These are phyloP conservation scores for Neofusicoccum parvum DNA, from an alignment of 2,329 filamentous ascomycete species.

Conservation along the genomic window DNA sequence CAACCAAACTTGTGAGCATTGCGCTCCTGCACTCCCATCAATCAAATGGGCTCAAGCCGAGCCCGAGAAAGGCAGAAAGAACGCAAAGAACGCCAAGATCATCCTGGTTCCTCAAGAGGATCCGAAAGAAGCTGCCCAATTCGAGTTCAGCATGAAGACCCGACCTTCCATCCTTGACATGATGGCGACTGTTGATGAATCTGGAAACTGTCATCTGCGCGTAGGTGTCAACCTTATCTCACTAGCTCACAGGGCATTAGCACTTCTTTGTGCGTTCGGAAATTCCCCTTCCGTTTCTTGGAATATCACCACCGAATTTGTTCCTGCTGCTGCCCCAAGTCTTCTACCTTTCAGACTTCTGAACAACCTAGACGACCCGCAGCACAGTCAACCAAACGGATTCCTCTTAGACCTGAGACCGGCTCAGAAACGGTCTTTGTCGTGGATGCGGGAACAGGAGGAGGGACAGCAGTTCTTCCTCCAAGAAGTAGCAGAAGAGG, in stretches of 20 bases:
- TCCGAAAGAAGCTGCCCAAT: slow-evolving; percentile 51
- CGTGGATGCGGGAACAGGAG: slow-evolving; percentile 64
- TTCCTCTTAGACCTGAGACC: slow-evolving; percentile 27
- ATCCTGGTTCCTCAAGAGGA: slow-evolving; percentile 32
- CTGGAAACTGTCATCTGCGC: slow-evolving; percentile 38
- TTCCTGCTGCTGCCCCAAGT: slow-evolving; percentile 24
- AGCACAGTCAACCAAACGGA: slow-evolving; percentile 16
- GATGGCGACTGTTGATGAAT: neutral
- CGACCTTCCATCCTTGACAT: slow-evolving; percentile 39
- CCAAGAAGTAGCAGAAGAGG: slow-evolving; percentile 60
- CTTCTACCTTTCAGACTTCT: slow-evolving; percentile 46
- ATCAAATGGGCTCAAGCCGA: slow-evolving; percentile 33
- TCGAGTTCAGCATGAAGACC: slow-evolving; percentile 54
- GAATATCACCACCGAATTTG: slow-evolving; percentile 53
- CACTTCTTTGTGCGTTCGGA: neutral
- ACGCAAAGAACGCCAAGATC: neutral
- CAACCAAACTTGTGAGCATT: slow-evolving; percentile 25
- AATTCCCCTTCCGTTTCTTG: slow-evolving; percentile 36
- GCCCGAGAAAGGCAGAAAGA: neutral
- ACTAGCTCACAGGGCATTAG: slow-evolving; percentile 47
- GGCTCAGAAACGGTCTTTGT: slow-evolving; percentile 58
- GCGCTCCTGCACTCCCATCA: slow-evolving; percentile 30
- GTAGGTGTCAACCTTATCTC: slow-evolving; percentile 46
- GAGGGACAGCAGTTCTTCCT: slow-evolving; percentile 45
- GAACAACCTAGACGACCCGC: slow-evolving; percentile 45